Evolutionary conservation across 176 grass and related monocot species (phyloP).

Genomic region (Tillandsia fasciculata): DNA sequence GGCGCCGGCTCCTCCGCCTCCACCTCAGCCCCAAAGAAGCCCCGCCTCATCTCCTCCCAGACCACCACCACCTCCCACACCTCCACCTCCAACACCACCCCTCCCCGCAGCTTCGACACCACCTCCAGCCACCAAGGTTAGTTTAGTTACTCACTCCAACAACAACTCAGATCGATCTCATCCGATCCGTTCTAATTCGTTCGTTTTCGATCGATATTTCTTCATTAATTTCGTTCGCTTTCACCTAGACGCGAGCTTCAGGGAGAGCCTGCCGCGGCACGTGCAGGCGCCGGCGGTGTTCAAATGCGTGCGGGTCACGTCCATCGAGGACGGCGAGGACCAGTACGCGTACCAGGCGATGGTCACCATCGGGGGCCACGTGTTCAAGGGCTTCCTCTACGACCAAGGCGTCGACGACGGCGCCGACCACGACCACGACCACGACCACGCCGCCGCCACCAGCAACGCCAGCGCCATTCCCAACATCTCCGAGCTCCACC

Average conservation of each 20-base stretch:
- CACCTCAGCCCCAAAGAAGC: conserved; percentile 43
- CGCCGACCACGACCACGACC: conserved; percentile 18
- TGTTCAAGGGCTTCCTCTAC: conserved; percentile 92
- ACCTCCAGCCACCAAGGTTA: conserved; percentile 88
- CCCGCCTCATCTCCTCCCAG: conserved; percentile 49
- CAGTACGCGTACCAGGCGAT: conserved; percentile 91
- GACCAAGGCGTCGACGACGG: conserved; percentile 59
- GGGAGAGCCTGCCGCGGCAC: conserved; percentile 62
- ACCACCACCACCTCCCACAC: conserved; percentile 50
- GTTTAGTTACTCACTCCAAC: neutral
- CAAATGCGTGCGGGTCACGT: conserved; percentile 79
- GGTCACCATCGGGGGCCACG: conserved; percentile 78
- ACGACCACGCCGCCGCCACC: conserved; percentile 27
- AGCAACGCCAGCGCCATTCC: conserved; percentile 33
- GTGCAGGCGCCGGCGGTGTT: conserved; percentile 85
- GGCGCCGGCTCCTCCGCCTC: conserved; percentile 5
- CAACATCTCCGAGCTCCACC: conserved; percentile 77
- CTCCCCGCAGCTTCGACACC: conserved; percentile 89
- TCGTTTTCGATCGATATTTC: conserved; percentile 4
- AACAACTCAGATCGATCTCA: neutral
- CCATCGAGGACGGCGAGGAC: conserved; percentile 50
- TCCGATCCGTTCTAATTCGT: neutral
- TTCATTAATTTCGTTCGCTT: neutral
- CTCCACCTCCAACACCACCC: conserved; percentile 76
- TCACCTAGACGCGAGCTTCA: conserved; percentile 36